These are phyloP conservation scores for Isoetes engelmannii DNA, from an alignment of 83 land plant genomes.

Conservation along the genomic window DNA sequence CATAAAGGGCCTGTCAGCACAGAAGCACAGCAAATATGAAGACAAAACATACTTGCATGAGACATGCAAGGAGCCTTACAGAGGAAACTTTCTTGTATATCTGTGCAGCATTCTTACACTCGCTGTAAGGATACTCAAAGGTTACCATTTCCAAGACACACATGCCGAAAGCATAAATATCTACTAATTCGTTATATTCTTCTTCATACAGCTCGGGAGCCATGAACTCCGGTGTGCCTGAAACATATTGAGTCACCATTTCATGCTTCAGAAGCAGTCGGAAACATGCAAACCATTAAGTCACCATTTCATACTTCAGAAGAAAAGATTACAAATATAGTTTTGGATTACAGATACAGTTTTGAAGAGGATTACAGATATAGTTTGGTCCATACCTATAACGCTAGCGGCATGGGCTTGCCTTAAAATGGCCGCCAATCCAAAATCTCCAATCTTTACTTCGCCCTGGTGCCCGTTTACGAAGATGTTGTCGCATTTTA, in stretches of 20 bases:
- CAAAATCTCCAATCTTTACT: constrained; percentile 90
- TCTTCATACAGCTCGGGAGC: constrained; percentile 94
- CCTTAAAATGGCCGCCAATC: constrained; percentile 71
- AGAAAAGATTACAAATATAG: too few species aligned
- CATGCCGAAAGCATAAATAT: constrained; percentile 3
- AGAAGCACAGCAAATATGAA: not conserved
- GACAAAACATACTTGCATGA: not conserved
- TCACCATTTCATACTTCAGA: too few species aligned
- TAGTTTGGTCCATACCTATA: constrained; percentile 46
- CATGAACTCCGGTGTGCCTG: constrained; percentile 96
- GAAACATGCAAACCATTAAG: too few species aligned
- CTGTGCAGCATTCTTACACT: not conserved
- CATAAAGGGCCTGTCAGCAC: not conserved
- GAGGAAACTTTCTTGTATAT: not conserved
- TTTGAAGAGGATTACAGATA: too few species aligned
- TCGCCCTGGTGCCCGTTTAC: constrained; percentile 93
- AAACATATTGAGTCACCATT: constrained; percentile 6
- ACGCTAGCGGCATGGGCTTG: constrained; percentile 87
- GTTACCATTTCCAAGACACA: constrained; percentile 2
- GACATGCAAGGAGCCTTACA: not conserved
- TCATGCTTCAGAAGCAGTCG: too few species aligned
- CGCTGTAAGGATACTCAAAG: constrained; percentile 4
- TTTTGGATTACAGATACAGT: too few species aligned
- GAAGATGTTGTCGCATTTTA: constrained; percentile 91
- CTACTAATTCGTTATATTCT: constrained; percentile 48